Evolutionary conservation across 208 protist genomes (phyloP).

Genomic region (Naegleria fowleri): DNA sequence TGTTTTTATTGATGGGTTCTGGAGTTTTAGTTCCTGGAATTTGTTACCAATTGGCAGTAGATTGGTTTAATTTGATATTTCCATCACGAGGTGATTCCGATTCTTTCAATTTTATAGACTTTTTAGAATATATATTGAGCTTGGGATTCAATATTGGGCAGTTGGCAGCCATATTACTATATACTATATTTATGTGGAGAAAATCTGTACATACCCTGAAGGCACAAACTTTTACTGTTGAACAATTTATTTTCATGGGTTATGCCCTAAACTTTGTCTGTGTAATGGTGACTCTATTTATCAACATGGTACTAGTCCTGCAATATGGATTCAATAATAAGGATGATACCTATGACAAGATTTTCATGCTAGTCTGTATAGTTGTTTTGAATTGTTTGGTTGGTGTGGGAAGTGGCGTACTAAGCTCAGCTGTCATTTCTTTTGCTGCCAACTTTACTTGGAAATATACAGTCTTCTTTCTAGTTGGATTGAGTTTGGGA

Average conservation of each 20-base stretch:
- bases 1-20: conserved; percentile 2
- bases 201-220: background rate
- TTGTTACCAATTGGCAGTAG: background rate
- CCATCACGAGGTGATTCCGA: background rate
- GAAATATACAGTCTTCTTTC: background rate
- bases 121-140: conserved; percentile 15
- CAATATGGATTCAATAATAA: conserved; percentile 4
- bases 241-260: background rate
- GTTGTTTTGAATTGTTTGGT: background rate
- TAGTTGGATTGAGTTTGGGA: background rate
- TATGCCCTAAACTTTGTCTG: background rate
- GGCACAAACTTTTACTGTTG: background rate
- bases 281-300: background rate
- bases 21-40: background rate
- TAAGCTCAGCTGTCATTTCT: background rate
- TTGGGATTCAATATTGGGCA: conserved; percentile 9
- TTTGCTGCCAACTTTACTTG: conserved; percentile 12
- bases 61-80: background rate
- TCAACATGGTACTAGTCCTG: background rate
- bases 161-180: background rate
- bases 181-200: background rate
- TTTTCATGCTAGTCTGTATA: background rate
- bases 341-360: background rate
- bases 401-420: background rate
- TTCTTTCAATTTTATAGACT: background rate